A percentile compares a stretch with the other conserved stretches of the same genome.
phyloP scores from a whole-genome alignment of 805 yeast species.

The Starmerella etchellsii region DNA sequence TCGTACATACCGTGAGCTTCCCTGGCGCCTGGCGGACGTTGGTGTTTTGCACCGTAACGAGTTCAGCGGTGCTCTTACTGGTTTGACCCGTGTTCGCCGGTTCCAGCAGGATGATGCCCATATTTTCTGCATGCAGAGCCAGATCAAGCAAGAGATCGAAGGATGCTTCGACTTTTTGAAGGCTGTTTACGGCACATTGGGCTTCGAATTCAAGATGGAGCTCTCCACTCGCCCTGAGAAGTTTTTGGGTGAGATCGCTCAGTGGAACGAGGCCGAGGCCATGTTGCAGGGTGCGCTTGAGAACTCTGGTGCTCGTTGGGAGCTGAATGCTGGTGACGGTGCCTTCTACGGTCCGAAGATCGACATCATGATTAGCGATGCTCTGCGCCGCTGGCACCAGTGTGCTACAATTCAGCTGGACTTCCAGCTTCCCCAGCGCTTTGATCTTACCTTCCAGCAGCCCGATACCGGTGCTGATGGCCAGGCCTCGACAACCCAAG shows the following conservation, averaged over 20 bases:
- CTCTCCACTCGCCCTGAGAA: constrained; percentile 95
- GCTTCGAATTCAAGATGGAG: constrained; percentile 93
- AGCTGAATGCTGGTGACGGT: constrained; percentile 92
- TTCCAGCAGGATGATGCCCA: constrained; percentile 99
- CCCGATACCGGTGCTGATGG: constrained; percentile 15
- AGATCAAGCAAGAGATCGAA: constrained; percentile 74
- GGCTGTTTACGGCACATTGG: constrained; percentile 78
- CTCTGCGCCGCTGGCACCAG: constrained; percentile 92
- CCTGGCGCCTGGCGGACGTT: constrained; percentile 97
- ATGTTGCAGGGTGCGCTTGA: constrained; percentile 73
- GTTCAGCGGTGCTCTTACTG: constrained; percentile 86
- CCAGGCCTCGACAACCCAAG: constrained; percentile 29
- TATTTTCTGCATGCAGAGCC: constrained; percentile 87
- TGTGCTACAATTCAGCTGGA: constrained; percentile 98
- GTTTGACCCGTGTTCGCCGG: constrained; percentile 93
- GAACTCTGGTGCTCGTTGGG: constrained; percentile 84
- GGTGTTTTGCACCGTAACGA: constrained; percentile 97
- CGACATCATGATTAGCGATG: constrained; percentile 90
- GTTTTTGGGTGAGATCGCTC: constrained; percentile 83
- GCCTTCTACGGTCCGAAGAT: constrained; percentile 96
- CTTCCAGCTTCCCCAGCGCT: constrained; percentile 93
- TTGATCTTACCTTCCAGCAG: constrained; percentile 71
- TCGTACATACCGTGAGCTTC: constrained; percentile 91
- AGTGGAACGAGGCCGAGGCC: constrained; percentile 86
- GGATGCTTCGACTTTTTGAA: constrained; percentile 77